Conservation (phyloP, 2,329 filamentous ascomycete genomes). For the Fusarium brevicatenulatum region DNA sequence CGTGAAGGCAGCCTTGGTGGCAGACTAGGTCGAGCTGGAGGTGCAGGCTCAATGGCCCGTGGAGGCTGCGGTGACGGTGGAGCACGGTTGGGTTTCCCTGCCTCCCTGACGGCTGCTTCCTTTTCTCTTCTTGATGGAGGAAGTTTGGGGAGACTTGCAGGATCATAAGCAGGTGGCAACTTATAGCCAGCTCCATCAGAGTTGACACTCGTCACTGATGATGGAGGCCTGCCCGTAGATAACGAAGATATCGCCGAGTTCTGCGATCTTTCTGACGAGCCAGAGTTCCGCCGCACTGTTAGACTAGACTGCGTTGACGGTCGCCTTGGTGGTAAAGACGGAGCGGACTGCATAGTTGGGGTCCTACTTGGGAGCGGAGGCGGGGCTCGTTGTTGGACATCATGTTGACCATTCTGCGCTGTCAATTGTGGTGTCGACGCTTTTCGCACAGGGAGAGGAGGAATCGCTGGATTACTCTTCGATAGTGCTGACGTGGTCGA, state of each 20-base stretch:
- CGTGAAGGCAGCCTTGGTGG: constrained; percentile 64
- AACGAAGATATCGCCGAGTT: constrained; percentile 64
- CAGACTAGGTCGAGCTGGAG: constrained; percentile 52
- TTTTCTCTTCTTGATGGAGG: constrained; percentile 65
- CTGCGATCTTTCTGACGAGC: constrained; percentile 66
- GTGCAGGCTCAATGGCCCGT: constrained; percentile 44
- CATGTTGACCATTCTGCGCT: constrained; percentile 20
- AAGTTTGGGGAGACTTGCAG: constrained; percentile 66
- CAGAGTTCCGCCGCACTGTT: constrained; percentile 62
- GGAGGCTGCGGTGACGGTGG: constrained; percentile 28
- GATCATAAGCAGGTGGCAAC: constrained; percentile 66
- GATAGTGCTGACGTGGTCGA: constrained; percentile 43
- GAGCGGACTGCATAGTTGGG: constrained; percentile 50
- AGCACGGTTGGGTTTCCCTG: constrained; percentile 26
- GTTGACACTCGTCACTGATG: constrained; percentile 60
- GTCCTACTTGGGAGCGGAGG: constrained; percentile 52
- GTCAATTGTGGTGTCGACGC: constrained; percentile 14
- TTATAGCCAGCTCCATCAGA: constrained; percentile 58
- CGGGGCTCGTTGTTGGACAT: constrained; percentile 40
- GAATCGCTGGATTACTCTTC: constrained; percentile 30
- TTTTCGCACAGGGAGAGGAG: constrained; percentile 36
- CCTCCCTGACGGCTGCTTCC: constrained; percentile 52
- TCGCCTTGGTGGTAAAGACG: constrained; percentile 62
- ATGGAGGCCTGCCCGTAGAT: constrained; percentile 58
- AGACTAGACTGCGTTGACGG: constrained; percentile 56